Percentiles rank a stretch among this genome's conserved stretches.
phyloP scores from a whole-genome alignment of 805 yeast species.

The Saitoella complicata region DNA sequence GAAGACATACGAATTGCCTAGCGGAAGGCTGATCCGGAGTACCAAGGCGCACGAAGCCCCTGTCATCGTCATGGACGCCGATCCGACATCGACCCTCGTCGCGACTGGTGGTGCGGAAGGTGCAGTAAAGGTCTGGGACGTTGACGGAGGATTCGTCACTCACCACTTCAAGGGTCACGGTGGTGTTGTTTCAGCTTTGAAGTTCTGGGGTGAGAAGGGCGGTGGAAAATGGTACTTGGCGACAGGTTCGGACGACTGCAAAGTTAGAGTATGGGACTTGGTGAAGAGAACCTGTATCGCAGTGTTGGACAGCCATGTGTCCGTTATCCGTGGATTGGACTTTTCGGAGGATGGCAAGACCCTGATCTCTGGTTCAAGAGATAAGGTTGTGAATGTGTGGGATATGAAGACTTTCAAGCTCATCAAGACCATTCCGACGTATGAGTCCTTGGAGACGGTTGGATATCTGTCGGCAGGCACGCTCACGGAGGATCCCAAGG shows the following conservation, averaged over 20 bases:
- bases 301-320: constrained; percentile 53
- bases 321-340: constrained; percentile 75
- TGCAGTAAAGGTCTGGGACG: constrained; percentile 76
- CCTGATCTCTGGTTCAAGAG: constrained; percentile 78
- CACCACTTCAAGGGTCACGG: constrained; percentile 92
- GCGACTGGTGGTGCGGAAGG: constrained; percentile 97
- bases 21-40: constrained; percentile 17
- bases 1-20: constrained; percentile 38
- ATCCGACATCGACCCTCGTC: constrained; percentile 65
- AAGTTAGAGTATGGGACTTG: constrained; percentile 45
- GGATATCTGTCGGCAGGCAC: constrained; percentile 19
- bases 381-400: constrained; percentile 52
- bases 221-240: constrained; percentile 55
- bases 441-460: constrained; percentile 31
- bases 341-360: constrained; percentile 37
- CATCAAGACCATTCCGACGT: constrained; percentile 50
- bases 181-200: constrained; percentile 61
- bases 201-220: constrained; percentile 58
- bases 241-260: constrained; percentile 47
- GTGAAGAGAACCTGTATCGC: constrained; percentile 53
- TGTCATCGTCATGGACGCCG: constrained; percentile 60
- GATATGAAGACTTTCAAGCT: constrained; percentile 38
- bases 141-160: constrained; percentile 72
- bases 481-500: not conserved
- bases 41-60: constrained; percentile 46